A percentile compares a stretch with the other conserved stretches of the same genome.
phyloP scores from a whole-genome alignment of 805 yeast species.

The Wickerhamiella domercqiae region DNA sequence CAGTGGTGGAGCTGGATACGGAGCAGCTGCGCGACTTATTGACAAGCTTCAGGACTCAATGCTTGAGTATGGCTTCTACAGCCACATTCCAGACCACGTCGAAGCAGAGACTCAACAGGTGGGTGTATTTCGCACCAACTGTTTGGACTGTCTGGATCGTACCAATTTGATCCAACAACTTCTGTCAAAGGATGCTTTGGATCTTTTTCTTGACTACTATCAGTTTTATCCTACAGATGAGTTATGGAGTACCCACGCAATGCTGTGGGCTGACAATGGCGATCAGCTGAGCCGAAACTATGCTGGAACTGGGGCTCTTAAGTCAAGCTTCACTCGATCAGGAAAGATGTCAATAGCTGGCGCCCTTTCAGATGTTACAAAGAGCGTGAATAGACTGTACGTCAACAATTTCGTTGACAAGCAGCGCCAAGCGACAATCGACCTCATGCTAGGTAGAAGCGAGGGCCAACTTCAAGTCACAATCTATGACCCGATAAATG shows the following conservation, averaged over 20 bases:
- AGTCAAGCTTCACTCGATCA: conserved; percentile 82
- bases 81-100: conserved; percentile 40
- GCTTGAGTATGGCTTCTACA: conserved; percentile 68
- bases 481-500: conserved; percentile 78
- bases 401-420: conserved; percentile 92
- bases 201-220: conserved; percentile 29
- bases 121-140: conserved; percentile 86
- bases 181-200: conserved; percentile 55
- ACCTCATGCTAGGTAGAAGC: conserved; percentile 66
- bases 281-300: conserved; percentile 91
- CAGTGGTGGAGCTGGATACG: conserved; percentile 65
- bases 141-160: conserved; percentile 88
- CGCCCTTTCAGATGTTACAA: conserved; percentile 92
- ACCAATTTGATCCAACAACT: conserved; percentile 75
- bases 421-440: conserved; percentile 79
- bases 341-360: conserved; percentile 97
- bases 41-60: conserved; percentile 50
- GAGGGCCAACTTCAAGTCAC: conserved; percentile 55
- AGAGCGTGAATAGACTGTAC: conserved; percentile 86
- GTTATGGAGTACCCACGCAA: conserved; percentile 57
- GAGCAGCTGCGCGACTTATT: conserved; percentile 59
- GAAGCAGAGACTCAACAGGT: conserved; percentile 58
- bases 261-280: conserved; percentile 97
- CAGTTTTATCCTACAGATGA: conserved; percentile 35
- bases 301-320: conserved; percentile 94